Percentiles rank a stretch among this genome's conserved stretches.
These are phyloP conservation scores for Zymoseptoria tritici DNA, from an alignment of 2,329 filamentous ascomycete genomes.

Conservation along the genomic window DNA sequence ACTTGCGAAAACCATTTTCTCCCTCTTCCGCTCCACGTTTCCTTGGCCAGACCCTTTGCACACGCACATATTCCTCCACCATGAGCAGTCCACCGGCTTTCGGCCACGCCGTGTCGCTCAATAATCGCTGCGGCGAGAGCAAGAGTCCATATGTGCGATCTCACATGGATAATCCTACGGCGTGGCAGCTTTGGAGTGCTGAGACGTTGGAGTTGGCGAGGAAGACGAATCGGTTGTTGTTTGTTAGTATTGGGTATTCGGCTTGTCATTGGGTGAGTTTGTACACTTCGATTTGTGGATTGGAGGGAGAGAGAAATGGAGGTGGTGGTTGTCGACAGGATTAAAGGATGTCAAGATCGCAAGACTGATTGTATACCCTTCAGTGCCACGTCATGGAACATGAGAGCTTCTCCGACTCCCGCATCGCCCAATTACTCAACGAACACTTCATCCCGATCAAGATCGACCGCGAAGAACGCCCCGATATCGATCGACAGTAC, in stretches of 20 bases:
- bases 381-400: constrained; percentile 75
- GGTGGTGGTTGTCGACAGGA: not conserved
- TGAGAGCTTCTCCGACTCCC: constrained; percentile 79
- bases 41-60: not conserved
- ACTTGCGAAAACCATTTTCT: not conserved
- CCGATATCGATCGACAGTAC: constrained; percentile 90
- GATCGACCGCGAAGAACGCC: constrained; percentile 86
- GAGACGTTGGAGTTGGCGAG: constrained; percentile 70
- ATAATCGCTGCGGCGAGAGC: constrained; percentile 53
- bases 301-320: not conserved
- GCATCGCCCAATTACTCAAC: constrained; percentile 77
- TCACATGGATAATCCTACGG: constrained; percentile 73
- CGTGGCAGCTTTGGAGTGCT: constrained; percentile 83
- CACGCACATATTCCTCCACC: constrained; percentile 1
- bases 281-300: not conserved
- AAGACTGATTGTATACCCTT: not conserved
- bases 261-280: constrained; percentile 69
- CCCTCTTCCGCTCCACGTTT: not conserved
- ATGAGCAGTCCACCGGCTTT: constrained; percentile 14
- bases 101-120: constrained; percentile 21
- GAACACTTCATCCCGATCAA: constrained; percentile 83
- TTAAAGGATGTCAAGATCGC: not conserved
- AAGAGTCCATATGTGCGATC: constrained; percentile 63
- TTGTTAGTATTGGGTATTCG: constrained; percentile 89
- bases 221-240: constrained; percentile 78